Conservation (phyloP, 2,329 filamentous ascomycete species). For the Pseudocercospora fuligena region DNA sequence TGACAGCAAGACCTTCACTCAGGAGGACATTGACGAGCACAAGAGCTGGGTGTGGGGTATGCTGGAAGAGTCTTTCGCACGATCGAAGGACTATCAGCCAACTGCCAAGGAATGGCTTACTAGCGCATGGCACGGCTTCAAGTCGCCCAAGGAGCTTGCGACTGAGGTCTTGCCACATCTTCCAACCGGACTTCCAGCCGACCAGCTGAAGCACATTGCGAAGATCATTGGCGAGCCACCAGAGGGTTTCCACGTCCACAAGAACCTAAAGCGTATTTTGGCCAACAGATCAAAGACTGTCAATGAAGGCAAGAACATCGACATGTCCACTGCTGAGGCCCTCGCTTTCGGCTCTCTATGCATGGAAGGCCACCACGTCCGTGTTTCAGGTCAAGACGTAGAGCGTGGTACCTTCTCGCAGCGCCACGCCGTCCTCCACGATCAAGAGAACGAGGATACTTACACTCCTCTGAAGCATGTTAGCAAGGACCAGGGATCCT, state of each 20-base stretch:
- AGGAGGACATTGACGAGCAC: conserved; percentile 97
- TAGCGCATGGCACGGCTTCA: conserved; percentile 99
- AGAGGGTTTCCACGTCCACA: conserved; percentile 86
- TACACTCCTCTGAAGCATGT: conserved; percentile 92
- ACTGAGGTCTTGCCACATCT: conserved; percentile 92
- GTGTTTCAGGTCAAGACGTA: conserved; percentile 97
- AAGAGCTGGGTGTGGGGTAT: conserved; percentile 99
- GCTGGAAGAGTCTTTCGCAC: conserved; percentile 95
- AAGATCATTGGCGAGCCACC: conserved; percentile 77
- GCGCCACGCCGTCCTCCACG: conserved; percentile 94
- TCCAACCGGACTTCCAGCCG: conserved; percentile 76
- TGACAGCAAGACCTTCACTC: conserved; percentile 90
- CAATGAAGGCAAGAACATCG: conserved; percentile 88
- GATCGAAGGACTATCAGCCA: conserved; percentile 96
- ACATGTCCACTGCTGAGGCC: conserved; percentile 96
- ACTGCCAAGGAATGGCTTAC: conserved; percentile 98
- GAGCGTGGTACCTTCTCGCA: conserved; percentile 99
- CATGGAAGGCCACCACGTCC: conserved; percentile 92
- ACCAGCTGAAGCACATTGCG: conserved; percentile 80
- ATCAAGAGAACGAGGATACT: conserved; percentile 91
- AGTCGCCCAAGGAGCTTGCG: conserved; percentile 95
- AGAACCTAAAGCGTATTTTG: conserved; percentile 96
- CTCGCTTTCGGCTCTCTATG: conserved; percentile 92
- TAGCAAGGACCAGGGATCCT: conserved; percentile 88
- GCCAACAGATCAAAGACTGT: conserved; percentile 88